Percentiles rank a stretch among this genome's conserved stretches.
Conservation (phyloP, 2,329 filamentous ascomycete species). For the Apiospora phragmitis region DNA sequence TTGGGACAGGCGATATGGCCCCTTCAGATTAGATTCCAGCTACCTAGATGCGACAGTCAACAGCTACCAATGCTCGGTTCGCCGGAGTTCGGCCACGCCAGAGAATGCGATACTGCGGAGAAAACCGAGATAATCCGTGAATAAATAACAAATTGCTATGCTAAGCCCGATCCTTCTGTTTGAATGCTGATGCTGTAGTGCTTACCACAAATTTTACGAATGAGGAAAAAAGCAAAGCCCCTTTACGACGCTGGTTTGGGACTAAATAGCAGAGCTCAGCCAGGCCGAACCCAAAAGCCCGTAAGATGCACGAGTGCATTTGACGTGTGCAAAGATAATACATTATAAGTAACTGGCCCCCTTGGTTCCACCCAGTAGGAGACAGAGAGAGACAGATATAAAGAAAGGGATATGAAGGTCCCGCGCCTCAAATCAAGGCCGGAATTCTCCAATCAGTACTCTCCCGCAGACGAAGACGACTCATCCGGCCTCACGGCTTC, state of each 20-base stretch:
- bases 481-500: constrained; percentile 14
- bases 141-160: not conserved
- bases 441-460: constrained; percentile 7
- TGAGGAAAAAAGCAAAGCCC: not conserved
- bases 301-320: too few relatives aligned
- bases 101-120: not conserved
- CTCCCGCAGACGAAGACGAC: not conserved
- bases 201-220: not conserved
- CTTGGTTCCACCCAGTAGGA: not conserved
- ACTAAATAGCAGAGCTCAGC: not conserved
- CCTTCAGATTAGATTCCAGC: not conserved
- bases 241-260: not conserved
- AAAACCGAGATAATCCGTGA: not conserved
- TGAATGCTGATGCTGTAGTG: not conserved
- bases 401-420: not conserved
- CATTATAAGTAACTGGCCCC: not conserved
- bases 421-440: constrained; percentile 9
- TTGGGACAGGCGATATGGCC: not conserved
- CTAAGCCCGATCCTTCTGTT: not conserved
- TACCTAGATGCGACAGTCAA: not conserved
- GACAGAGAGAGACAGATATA: not conserved
- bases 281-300: not conserved
- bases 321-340: too few relatives aligned
- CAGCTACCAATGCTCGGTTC: not conserved
- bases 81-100: not conserved